A percentile compares a stretch with the other conserved stretches of the same genome.
Conservation (phyloP, 2,329 filamentous ascomycete genomes). For the Pestalotiopsis sp. region DNA sequence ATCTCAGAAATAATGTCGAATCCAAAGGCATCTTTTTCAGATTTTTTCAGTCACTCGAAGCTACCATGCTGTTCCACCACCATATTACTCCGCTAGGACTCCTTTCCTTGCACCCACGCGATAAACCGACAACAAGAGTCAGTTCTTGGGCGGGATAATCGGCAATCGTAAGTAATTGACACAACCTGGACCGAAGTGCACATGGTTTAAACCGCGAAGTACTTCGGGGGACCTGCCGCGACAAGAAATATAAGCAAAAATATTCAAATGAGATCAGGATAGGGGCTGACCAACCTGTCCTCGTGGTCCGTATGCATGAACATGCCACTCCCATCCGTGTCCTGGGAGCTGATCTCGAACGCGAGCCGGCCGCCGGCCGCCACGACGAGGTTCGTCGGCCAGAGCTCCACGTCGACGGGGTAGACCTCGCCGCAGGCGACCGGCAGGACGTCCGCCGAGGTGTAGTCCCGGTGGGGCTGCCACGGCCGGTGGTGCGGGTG, state of each 20-base stretch:
- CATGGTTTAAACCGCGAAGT: background rate
- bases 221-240: background rate
- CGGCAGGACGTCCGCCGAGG: slow-evolving; percentile 54
- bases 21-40: too few species aligned
- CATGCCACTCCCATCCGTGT: slow-evolving; percentile 54
- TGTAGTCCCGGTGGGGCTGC: slow-evolving; percentile 62
- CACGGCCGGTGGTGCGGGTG: slow-evolving; percentile 55
- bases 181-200: background rate
- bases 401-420: slow-evolving; percentile 63
- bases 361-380: slow-evolving; percentile 48
- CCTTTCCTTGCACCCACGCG: background rate
- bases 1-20: too few species aligned
- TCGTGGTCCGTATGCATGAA: slow-evolving; percentile 46
- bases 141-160: background rate
- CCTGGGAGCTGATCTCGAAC: slow-evolving; percentile 48
- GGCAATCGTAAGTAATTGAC: background rate
- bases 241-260: background rate
- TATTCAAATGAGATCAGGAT: background rate
- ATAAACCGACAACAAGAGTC: background rate
- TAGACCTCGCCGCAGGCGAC: slow-evolving; percentile 60
- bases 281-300: slow-evolving; percentile 36
- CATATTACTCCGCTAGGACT: background rate
- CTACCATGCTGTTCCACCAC: background rate
- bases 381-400: slow-evolving; percentile 64
- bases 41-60: background rate